Base-by-base conservation (phyloP, 768 basidiomycete genomes). In the Fibroporia radiculosa region DNA sequence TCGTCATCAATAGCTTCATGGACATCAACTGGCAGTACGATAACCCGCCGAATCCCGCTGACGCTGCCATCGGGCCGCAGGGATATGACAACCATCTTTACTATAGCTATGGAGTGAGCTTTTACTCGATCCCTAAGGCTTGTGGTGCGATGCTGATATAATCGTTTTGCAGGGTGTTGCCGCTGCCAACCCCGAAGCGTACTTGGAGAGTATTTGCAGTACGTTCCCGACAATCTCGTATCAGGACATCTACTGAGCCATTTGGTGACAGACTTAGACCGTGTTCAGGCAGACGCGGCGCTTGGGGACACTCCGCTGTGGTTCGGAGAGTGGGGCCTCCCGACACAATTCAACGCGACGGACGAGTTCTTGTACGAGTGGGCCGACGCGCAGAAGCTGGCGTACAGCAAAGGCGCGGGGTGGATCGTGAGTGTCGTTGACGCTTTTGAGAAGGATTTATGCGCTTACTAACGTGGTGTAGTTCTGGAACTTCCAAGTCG, bases 1-100 rank as follows among this genome's bases (percentile, higher is more conserved):
- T 4, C 51, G n/a, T n/a, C n/a, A n/a, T n/a, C n/a, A n/a, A n/a
- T n/a, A 89, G 85, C 52, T 87, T 87, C 58, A 88, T 88, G 84
- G 84, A 90, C 51, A 56, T 84, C 37, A 78, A 75, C 48, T 90
- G 87, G 87, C 87, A 90, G 55, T 61, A 68, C 58, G 71, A 81
- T 54, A 70, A 76, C 60, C 82, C 78, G 14, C 11, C 82, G 4
- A 90, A 90, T 56, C 87, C 87, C 12, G 77, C 80, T 6, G 68
- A 77, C 40, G 84, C 80, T 20, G 71, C 72, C 4, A 71, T 73
- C 33, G 87, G 87, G 1, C 82, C 84, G 11, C 82, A 84, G 53
- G 66, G 64, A 20, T 90, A 89, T 51, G 87, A 90, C 53, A 83
- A 86, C 43, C 87, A 89, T 61, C 57, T 90, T 13, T 90, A 88